Evolutionary conservation across 2,329 filamentous ascomycete genomes (phyloP), one percentile per base, ranked within the genome.

Genomic region (Sporothrix schenckii): DNA sequence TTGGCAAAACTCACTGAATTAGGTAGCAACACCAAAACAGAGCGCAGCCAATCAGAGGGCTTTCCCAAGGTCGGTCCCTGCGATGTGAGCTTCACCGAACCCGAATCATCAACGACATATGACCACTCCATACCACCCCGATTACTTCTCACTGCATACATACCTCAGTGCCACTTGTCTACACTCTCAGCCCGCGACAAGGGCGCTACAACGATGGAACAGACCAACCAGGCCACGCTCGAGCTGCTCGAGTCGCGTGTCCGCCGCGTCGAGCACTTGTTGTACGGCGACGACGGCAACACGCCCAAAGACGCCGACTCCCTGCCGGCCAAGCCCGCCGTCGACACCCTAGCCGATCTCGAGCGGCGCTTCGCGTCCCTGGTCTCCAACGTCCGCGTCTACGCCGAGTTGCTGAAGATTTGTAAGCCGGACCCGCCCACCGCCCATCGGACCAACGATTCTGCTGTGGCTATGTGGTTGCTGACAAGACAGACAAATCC

Each of bases 191-290:
- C 41, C 30, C 13, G 68, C 75, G 41, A 16, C 74, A 78, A 78
- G 72, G 71, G 75, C 72, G 78, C 80, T 9, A 78, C 87, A 27
- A 78, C 80, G 7, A 78, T 87, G 30, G 85, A 88, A 75, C 80
- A 83, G 69, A 87, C 85, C 4, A 83, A 85, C 0, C 79, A 87
- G 10, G 81, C 83, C 47, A 88, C 87, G 1, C 82, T 89, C 72
- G 82, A 81, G 54, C 80, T 88, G 34, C 82, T 89, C 49, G 86
- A 88, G 75, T 81, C 84, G 66, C 87, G 87, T n/a, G 82, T 89
- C 13, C 78, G 83, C 19, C 86, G 87, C 60, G 80, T 89, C 71
- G 87, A 89, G 75, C 86, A 88, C 74, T 77, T 88, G 2, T 81
- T 89, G 58, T 83, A 86, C 74, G 87, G 87, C 65, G 19, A 14